phyloP scores from a whole-genome alignment of 306 rosid species.

The Sesbania bispinosa region DNA sequence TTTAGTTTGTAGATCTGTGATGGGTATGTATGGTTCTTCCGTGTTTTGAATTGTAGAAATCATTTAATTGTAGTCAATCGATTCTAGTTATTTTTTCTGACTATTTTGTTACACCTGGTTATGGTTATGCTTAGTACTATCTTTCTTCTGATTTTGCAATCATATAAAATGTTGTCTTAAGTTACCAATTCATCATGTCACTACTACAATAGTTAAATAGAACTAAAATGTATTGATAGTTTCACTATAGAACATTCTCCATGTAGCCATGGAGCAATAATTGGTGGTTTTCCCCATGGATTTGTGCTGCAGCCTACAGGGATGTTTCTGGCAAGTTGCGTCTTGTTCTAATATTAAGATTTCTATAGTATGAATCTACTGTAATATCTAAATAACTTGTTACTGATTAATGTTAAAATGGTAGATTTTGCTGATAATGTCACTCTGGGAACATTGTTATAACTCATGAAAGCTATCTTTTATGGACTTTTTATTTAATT shows the following conservation, averaged over 20 bases:
- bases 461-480: slow-evolving; percentile 11
- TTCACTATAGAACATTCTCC: background rate
- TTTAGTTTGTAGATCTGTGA: slow-evolving; percentile 60
- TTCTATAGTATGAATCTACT: background rate
- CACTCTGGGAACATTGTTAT: background rate
- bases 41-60: background rate
- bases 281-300: background rate
- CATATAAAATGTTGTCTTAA: background rate
- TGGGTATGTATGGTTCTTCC: slow-evolving; percentile 54
- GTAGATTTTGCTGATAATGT: slow-evolving; percentile 10
- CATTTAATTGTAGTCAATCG: background rate
- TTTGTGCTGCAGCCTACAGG: background rate
- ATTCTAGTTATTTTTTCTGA: background rate
- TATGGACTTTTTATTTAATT: background rate
- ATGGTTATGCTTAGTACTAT: background rate
- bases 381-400: slow-evolving; percentile 5
- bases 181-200: background rate
- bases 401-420: background rate
- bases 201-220: background rate
- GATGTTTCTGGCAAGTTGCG: background rate
- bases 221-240: slow-evolving; percentile 8
- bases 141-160: background rate
- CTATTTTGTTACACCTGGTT: background rate
- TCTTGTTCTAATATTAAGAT: background rate
- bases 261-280: background rate